Evolutionary conservation across 1,284 basidiomycete genomes (phyloP).

Genomic region (Takashimella tepidaria): DNA sequence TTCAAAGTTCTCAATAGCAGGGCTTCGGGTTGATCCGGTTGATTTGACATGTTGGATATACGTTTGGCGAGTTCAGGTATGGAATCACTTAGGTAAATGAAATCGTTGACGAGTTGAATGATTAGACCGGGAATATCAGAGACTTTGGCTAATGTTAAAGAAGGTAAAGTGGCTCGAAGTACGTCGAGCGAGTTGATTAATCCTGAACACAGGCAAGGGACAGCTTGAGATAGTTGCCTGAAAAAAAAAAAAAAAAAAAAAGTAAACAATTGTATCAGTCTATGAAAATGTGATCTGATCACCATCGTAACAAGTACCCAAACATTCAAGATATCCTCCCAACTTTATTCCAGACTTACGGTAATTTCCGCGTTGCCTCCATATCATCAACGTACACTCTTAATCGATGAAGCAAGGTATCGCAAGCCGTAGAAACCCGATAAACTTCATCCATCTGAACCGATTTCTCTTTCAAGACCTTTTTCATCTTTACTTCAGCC

Average conservation of each 20-base stretch:
- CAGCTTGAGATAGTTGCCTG: neutral
- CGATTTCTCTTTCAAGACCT: conserved; percentile 21
- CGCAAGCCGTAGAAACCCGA: conserved; percentile 40
- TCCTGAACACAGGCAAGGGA: neutral
- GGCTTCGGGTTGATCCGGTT: no score
- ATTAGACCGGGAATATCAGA: neutral
- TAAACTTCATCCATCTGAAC: conserved; percentile 21
- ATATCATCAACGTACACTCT: neutral
- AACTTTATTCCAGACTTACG: neutral
- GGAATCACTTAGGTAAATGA: neutral
- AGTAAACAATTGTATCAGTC: no score
- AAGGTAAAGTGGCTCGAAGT: neutral
- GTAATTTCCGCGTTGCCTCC: neutral
- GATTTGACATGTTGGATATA: no score
- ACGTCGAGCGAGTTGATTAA: neutral
- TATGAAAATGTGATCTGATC: no score
- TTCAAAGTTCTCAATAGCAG: neutral
- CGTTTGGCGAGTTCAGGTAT: no score
- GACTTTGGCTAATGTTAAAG: neutral
- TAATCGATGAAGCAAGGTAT: conserved; percentile 51
- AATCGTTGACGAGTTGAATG: neutral
- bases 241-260: no score
- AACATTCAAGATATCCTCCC: no score
- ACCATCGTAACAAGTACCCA: no score
- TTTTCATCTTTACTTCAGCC: conserved; percentile 13